Conservation (phyloP, 1,284 basidiomycete species). For the Leccinum griseonigrum region DNA sequence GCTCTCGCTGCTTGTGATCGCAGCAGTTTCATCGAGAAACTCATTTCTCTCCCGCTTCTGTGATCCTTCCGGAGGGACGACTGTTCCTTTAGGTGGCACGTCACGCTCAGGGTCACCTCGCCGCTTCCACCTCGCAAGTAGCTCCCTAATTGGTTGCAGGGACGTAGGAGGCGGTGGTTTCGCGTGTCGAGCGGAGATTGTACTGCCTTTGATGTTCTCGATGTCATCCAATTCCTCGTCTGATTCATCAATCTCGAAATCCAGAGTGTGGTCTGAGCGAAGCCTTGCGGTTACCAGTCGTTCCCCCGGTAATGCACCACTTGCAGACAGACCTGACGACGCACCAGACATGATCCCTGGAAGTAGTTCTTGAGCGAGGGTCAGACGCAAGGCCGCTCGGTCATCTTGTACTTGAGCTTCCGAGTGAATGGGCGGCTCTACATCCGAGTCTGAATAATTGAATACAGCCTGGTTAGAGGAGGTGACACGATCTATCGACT, state of each 20-base stretch:
- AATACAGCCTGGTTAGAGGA: slow-evolving; percentile 2
- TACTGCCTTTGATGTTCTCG: background rate
- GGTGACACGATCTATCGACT: background rate
- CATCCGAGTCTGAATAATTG: slow-evolving; percentile 9
- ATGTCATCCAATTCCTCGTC: background rate
- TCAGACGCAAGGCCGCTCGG: background rate
- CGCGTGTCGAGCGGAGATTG: slow-evolving; percentile 3
- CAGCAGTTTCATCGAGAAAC: slow-evolving; percentile 8
- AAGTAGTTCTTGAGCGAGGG: slow-evolving; percentile 3
- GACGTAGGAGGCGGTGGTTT: slow-evolving; percentile 1
- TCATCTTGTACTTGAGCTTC: slow-evolving; percentile 4
- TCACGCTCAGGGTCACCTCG: slow-evolving; percentile 8
- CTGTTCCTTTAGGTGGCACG: slow-evolving; percentile 1
- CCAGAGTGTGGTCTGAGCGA: slow-evolving; percentile 5
- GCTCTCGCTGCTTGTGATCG: slow-evolving; percentile 11
- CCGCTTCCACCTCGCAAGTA: slow-evolving; percentile 11
- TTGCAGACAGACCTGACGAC: background rate
- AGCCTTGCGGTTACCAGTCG: background rate
- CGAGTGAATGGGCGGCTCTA: slow-evolving; percentile 1
- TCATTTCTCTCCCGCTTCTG: slow-evolving; percentile 10
- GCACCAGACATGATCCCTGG: background rate
- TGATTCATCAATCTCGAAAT: slow-evolving; percentile 10
- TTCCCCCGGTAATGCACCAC: background rate
- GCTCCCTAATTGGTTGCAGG: slow-evolving; percentile 16
- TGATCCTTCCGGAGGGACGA: slow-evolving; percentile 2